A percentile compares a stretch with the other conserved stretches of the same genome.
These are phyloP conservation scores for Vigna trinervia DNA, from an alignment of 306 rosid genomes.

Conservation along the genomic window DNA sequence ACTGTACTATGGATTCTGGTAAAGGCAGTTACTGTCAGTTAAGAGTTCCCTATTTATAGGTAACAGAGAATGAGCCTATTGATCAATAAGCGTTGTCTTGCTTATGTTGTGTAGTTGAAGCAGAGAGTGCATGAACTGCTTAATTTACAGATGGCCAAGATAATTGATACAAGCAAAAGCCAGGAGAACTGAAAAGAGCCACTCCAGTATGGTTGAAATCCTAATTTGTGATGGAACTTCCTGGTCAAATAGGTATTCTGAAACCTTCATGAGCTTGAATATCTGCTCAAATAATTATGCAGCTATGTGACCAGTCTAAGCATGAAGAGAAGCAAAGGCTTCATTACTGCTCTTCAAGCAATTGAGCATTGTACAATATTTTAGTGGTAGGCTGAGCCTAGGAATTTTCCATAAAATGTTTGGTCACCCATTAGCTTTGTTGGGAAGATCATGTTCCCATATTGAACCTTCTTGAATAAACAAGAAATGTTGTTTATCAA, in stretches of 20 bases:
- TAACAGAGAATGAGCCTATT: background rate
- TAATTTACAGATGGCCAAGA: conserved; percentile 67
- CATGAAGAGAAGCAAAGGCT: conserved; percentile 21
- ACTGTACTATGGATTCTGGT: too few relatives aligned
- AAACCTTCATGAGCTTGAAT: conserved; percentile 35
- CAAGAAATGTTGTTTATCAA: conserved; percentile 10
- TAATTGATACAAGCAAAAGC: conserved; percentile 45
- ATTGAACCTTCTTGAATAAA: conserved; percentile 33
- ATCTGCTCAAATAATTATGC: conserved; percentile 29
- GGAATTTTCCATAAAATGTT: conserved; percentile 4
- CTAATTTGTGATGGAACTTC: conserved; percentile 35
- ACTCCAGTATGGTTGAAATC: conserved; percentile 1
- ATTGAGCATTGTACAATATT: conserved; percentile 1
- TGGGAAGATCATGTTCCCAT: conserved; percentile 14
- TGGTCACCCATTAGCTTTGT: background rate
- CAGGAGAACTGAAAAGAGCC: conserved; percentile 37
- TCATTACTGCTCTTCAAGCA: conserved; percentile 12
- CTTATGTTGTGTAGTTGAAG: conserved; percentile 66
- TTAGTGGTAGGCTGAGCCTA: background rate
- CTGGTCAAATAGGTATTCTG: conserved; percentile 17
- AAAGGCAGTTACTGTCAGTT: too few relatives aligned
- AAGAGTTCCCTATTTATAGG: too few relatives aligned
- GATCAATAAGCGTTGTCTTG: background rate
- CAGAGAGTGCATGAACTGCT: conserved; percentile 76
- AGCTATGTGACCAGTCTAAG: conserved; percentile 29